Percentiles rank a stretch among this genome's conserved stretches.
Evolutionary conservation across 306 rosid species (phyloP).

Genomic region (peach (Prunus persica)): DNA sequence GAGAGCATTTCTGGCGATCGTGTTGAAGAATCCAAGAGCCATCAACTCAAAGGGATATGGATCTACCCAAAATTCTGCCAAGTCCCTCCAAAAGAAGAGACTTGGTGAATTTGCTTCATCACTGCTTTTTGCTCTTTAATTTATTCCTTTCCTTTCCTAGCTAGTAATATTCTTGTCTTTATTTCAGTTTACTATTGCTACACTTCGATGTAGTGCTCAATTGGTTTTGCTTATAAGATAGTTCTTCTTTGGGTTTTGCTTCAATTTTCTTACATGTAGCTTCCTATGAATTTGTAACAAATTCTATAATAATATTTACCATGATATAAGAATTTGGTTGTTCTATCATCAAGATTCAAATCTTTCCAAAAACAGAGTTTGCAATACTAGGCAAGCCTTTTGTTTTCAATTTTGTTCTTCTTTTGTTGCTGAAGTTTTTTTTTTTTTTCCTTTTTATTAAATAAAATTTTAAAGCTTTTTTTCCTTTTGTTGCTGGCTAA

Average conservation of each 20-base stretch:
- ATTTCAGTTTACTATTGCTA: neutral
- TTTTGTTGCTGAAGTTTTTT: no score
- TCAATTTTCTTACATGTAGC: neutral
- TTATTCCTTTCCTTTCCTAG: no score
- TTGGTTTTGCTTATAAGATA: neutral
- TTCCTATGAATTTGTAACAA: neutral
- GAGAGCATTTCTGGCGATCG: neutral
- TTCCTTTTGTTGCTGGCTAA: no score
- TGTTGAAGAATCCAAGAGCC: neutral
- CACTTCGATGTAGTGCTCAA: no score
- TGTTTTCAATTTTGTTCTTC: no score
- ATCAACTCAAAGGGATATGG: conserved; percentile 35
- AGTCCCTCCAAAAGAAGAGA: conserved; percentile 3
- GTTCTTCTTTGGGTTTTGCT: neutral
- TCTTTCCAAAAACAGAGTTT: no score
- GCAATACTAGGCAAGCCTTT: no score
- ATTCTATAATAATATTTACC: no score
- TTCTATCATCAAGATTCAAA: no score
- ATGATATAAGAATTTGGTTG: no score
- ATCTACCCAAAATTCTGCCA: conserved; percentile 28
- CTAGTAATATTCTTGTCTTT: neutral
- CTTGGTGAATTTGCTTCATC: conserved; percentile 11
- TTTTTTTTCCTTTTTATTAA: no score
- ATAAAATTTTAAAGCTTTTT: no score
- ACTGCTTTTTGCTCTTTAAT: neutral